These are phyloP conservation scores for Schwanniomyces yamadae DNA, from an alignment of 805 yeast species.

Conservation along the genomic window DNA sequence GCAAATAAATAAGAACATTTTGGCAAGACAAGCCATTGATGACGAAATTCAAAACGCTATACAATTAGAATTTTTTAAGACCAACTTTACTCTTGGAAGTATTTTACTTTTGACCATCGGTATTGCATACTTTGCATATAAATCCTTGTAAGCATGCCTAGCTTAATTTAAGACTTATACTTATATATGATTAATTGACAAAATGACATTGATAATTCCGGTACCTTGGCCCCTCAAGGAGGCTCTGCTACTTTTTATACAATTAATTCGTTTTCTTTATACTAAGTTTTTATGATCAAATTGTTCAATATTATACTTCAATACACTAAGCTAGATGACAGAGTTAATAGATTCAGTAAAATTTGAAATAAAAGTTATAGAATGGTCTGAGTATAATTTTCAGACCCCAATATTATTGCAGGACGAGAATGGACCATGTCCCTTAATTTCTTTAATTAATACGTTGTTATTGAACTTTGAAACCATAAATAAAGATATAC, in stretches of 20 bases:
- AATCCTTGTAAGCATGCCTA: too few relatives aligned
- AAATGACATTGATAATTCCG: too few relatives aligned
- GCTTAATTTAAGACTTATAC: too few relatives aligned
- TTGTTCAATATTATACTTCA: too few relatives aligned
- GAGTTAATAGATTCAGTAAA: too few relatives aligned
- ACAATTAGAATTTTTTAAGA: conserved; percentile 12
- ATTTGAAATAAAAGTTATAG: conserved; percentile 23
- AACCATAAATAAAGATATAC: conserved; percentile 14
- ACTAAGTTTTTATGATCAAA: too few relatives aligned
- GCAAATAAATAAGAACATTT: conserved; percentile 36
- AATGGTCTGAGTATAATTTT: conserved; percentile 37
- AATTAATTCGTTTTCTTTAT: too few relatives aligned
- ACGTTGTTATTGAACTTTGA: conserved; percentile 57
- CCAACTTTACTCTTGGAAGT: conserved; percentile 17
- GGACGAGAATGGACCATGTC: conserved; percentile 86
- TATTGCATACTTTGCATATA: conserved; percentile 1
- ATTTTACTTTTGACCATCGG: conserved; percentile 9
- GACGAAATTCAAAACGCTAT: conserved; percentile 10
- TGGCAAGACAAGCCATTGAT: conserved; percentile 42
- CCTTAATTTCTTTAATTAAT: conserved; percentile 74
- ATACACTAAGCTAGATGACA: too few relatives aligned
- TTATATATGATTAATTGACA: too few relatives aligned
- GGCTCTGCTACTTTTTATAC: too few relatives aligned
- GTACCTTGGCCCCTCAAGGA: too few relatives aligned
- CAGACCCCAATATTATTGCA: conserved; percentile 65